Base-by-base conservation (phyloP, 108 stramenopile genomes). In the Cyclotella distinguenda region DNA sequence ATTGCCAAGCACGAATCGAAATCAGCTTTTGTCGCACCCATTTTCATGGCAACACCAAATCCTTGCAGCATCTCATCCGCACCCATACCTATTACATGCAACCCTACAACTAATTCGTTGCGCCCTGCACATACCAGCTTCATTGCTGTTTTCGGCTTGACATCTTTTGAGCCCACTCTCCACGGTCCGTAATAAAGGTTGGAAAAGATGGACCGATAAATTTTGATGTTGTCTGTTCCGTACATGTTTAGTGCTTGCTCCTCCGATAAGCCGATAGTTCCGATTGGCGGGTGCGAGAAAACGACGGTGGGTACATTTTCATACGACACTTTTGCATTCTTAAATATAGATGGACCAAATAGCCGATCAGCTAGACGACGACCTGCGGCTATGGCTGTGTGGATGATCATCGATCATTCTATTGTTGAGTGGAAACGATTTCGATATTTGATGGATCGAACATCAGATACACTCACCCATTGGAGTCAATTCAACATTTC, bases 21-120 rank as follows among this genome's bases (percentile, higher is more conserved):
- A 65, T 98, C 98, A 7, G 88, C 90, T 77, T 98, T 97, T 51
- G 96, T 93, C 25, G 87, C 87, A n/a, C 89, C 96, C 82, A 96
- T 96, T 34, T 97, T 97, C 42, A 97, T 79, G 11, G 96, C 96
- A 51, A 98, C 85, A 27, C 84, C 96, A 69, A 99, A 96, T 19
- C 98, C 98, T 64, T 99, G 98, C 32, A 99, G 62, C 89, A 99
- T 93, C 77, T 99, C 98, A 57, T 97, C 98, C 6, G 54, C 5
- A 12, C 87, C 95, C 81, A 94, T 90, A 7, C 97, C 97, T 46
- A 97, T 94, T 21, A 95, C 81, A 71, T 95, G 94, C 1, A 95
- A 52, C 7, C 82, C 94, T 56, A 98, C 89, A n/a, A 96, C 90
- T 22, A 77, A 64, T 65, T 97, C 90, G 13, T 91, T 77, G 18